These are phyloP conservation scores for Aureobasidium sp. DNA, from an alignment of 2,329 filamentous ascomycete genomes.

Conservation along the genomic window DNA sequence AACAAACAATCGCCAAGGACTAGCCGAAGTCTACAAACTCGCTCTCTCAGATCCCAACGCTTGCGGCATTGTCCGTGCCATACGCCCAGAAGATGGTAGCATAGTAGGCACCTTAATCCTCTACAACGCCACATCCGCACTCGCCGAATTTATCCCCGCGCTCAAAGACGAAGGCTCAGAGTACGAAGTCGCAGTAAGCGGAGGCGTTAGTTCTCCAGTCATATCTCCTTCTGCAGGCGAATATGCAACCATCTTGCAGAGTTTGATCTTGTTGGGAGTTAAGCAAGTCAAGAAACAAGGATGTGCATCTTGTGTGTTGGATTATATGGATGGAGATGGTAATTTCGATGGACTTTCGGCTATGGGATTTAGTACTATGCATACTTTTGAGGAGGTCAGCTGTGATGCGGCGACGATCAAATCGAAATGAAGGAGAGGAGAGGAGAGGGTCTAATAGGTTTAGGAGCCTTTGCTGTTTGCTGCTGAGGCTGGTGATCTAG, in stretches of 20 bases:
- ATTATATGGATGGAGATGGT: constrained; percentile 67
- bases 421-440: not conserved
- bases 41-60: constrained; percentile 62
- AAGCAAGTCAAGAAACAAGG: constrained; percentile 74
- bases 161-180: constrained; percentile 41
- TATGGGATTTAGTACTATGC: constrained; percentile 72
- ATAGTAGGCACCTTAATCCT: constrained; percentile 73
- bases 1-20: constrained; percentile 64
- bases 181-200: constrained; percentile 32
- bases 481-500: not conserved
- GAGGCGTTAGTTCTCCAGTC: constrained; percentile 73
- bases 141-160: constrained; percentile 62
- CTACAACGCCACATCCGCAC: constrained; percentile 58
- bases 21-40: constrained; percentile 69
- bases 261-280: constrained; percentile 69
- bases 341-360: constrained; percentile 63
- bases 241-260: constrained; percentile 66
- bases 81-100: constrained; percentile 56
- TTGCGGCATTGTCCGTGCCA: constrained; percentile 77
- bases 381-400: constrained; percentile 75
- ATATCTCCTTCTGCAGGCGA: constrained; percentile 60
- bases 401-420: constrained; percentile 48
- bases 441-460: not conserved
- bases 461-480: too few species aligned
- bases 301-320: constrained; percentile 62